Evolutionary conservation across 1,284 basidiomycete genomes (phyloP).

Genomic region (Ceratobasidium sp.): DNA sequence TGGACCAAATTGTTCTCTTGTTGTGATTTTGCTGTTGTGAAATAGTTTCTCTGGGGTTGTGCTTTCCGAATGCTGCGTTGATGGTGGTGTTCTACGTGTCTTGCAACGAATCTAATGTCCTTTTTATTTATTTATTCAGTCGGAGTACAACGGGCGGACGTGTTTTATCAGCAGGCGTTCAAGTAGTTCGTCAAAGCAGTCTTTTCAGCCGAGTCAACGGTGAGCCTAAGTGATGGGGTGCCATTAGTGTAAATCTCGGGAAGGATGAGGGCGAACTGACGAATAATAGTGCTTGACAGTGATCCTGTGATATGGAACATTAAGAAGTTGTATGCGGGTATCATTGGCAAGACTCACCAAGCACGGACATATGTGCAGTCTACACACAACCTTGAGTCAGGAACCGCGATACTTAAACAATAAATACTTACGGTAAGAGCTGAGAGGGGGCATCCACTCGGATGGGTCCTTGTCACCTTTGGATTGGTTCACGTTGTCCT

Average conservation of each 20-base stretch:
- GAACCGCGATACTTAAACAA: conserved; percentile 55
- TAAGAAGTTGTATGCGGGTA: neutral
- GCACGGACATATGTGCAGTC: conserved; percentile 46
- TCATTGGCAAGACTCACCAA: conserved; percentile 16
- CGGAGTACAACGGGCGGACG: neutral
- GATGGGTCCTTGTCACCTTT: conserved; percentile 61
- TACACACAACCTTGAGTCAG: neutral
- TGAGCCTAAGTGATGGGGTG: conserved; percentile 51
- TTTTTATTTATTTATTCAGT: neutral
- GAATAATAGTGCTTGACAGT: conserved; percentile 62
- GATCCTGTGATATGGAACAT: conserved; percentile 4
- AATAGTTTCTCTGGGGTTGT: conserved; percentile 1
- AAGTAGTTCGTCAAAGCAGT: conserved; percentile 52
- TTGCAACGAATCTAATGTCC: neutral
- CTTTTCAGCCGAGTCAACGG: conserved; percentile 59
- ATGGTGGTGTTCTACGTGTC: neutral
- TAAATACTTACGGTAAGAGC: conserved; percentile 57
- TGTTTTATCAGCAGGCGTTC: conserved; percentile 50
- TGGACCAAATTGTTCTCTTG: neutral
- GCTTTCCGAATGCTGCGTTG: neutral
- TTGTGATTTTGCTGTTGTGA: neutral
- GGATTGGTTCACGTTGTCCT: conserved; percentile 55
- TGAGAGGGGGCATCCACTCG: conserved; percentile 61
- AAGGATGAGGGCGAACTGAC: neutral
- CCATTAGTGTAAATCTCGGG: neutral